A percentile compares a stretch with the other conserved stretches of the same genome.
Conservation (phyloP, 768 basidiomycete species). For the Hortiboletus campestris region DNA sequence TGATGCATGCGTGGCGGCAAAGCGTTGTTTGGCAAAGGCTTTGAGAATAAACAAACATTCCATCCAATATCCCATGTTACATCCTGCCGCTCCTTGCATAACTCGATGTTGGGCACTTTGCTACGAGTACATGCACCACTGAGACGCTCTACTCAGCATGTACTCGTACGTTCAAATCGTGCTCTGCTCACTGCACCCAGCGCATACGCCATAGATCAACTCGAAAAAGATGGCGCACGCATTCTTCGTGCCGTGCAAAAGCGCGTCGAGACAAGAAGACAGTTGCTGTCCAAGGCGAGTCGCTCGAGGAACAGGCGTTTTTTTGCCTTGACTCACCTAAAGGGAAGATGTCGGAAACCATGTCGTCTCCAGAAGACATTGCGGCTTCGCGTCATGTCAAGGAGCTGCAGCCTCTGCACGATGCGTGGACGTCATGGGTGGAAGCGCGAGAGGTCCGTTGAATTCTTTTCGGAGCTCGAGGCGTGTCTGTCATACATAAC, state of each 20-base stretch:
- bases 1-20: too few species aligned
- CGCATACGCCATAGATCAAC: conserved; percentile 20
- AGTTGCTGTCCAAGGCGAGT: conserved; percentile 44
- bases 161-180: conserved; percentile 7
- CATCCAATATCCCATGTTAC: background rate
- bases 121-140: conserved; percentile 14
- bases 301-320: background rate
- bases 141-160: conserved; percentile 11
- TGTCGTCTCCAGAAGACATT: conserved; percentile 57
- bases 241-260: conserved; percentile 54
- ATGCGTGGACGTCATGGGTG: conserved; percentile 67
- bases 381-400: conserved; percentile 58
- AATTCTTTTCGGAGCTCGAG: background rate
- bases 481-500: conserved; percentile 5
- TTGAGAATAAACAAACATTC: conserved; percentile 14
- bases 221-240: conserved; percentile 46
- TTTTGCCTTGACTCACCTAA: background rate
- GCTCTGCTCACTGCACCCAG: conserved; percentile 10
- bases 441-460: conserved; percentile 55
- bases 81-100: background rate
- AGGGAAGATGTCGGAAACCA: conserved; percentile 52
- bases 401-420: conserved; percentile 63
- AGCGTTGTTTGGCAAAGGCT: conserved; percentile 17
- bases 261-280: conserved; percentile 49
- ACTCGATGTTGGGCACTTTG: conserved; percentile 12